A percentile compares a stretch with the other conserved stretches of the same genome.
phyloP scores from a whole-genome alignment of 2,329 filamentous ascomycete species.

The Scedosporium minutisporum region DNA sequence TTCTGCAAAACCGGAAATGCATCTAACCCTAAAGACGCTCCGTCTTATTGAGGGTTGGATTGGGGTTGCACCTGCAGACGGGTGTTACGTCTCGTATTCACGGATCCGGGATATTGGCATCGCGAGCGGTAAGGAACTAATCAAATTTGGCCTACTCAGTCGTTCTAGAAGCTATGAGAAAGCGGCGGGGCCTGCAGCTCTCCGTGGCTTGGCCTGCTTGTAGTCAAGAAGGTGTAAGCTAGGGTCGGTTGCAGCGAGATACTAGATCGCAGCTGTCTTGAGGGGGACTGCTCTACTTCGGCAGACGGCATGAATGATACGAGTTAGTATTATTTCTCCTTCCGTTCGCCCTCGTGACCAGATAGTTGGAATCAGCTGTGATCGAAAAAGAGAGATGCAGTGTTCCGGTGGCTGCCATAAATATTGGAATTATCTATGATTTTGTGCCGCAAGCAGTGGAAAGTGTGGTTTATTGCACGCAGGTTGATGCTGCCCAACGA shows the following conservation, averaged over 20 bases:
- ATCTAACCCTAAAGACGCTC: background rate
- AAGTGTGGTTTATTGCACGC: background rate
- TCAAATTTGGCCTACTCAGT: background rate
- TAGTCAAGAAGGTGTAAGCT: background rate
- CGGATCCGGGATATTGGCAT: background rate
- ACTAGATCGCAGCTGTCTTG: background rate
- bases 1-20: background rate
- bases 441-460: background rate
- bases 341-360: background rate
- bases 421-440: background rate
- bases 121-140: background rate
- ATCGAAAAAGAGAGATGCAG: background rate
- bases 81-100: constrained; percentile 7
- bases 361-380: background rate
- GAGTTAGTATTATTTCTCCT: background rate
- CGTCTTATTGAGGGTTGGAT: background rate
- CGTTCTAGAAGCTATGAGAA: constrained; percentile 1
- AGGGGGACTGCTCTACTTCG: background rate
- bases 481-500: background rate
- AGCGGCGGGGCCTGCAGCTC: background rate
- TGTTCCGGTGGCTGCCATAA: background rate
- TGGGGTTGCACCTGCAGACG: background rate
- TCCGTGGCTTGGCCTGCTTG: background rate
- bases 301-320: background rate
- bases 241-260: background rate